Evolutionary conservation across 2,329 filamentous ascomycete genomes (phyloP), one percentile per base, ranked within the genome.

Genomic region (Arthrobotrys pseudoclavata): DNA sequence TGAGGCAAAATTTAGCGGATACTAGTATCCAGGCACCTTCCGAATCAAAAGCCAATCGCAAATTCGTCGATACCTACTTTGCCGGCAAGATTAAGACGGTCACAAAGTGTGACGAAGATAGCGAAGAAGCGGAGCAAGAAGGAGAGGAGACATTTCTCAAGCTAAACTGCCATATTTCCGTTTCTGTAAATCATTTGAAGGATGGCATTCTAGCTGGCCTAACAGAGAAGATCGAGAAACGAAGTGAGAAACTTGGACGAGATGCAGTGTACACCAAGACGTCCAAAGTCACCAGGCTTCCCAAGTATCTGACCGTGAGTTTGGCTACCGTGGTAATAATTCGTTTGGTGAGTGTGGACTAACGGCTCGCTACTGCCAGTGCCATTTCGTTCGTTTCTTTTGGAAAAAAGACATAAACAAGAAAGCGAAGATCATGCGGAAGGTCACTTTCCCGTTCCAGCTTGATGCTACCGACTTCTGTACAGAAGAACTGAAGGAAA

Each of bases 391-490:
- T 70, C 93, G 96, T 80, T 99, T 99, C 86, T 97, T 95, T 86
- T 99, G 96, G 96, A 95, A 97, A 83, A 90, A 91, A 55, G 93
- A 97, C 81, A 94, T 93, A 2, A 91, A 96, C 84, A 98, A 98
- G 87, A 99, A 99, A 87, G 94, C 95, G 80, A 99, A 99, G 88
- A 99, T 99, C 81, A 95, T 99, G 92, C 92, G 94, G 83, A 99
- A 98, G 85, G 96, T 99, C 71, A 95, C 93, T 0, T 99, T 99
- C 83, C 95, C 95, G 5, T 90, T 92, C 62, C 96, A 99, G 84
- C 86, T 99, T 37, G 96, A 99, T 82, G 90, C 93, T 45, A 90
- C 97, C 22, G 96, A 99, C 83, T 97, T 97, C 84, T 99, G 96
- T 84, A 95, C 94, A 12, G 94, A 98, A 26, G 91, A 96, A 66